These are phyloP conservation scores for Fusarium irregulare DNA, from an alignment of 2,329 filamentous ascomycete species.

Conservation along the genomic window DNA sequence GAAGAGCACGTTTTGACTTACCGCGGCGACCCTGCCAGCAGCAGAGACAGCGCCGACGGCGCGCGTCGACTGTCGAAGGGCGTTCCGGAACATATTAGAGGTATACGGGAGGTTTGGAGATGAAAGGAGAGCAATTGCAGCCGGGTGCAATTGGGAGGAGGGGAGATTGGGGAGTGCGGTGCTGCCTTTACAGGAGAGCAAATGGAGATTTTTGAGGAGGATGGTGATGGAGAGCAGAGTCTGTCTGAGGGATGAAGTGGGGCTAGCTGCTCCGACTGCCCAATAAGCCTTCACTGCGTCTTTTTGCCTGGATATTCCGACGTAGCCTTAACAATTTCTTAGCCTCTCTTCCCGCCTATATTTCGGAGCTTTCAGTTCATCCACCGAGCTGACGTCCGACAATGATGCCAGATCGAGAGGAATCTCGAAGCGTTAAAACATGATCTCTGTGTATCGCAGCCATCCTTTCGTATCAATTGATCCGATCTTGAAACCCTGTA, in stretches of 20 bases:
- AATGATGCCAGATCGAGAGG: neutral
- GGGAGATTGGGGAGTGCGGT: slow-evolving; percentile 66
- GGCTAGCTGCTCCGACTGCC: slow-evolving; percentile 48
- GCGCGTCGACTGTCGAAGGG: slow-evolving; percentile 96
- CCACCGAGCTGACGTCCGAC: slow-evolving; percentile 37
- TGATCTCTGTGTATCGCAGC: neutral
- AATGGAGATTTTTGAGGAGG: slow-evolving; percentile 60
- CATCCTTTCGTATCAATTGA: slow-evolving; percentile 25
- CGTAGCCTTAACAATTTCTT: slow-evolving; percentile 54
- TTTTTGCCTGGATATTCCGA: slow-evolving; percentile 56
- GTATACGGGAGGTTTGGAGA: slow-evolving; percentile 64
- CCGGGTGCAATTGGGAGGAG: slow-evolving; percentile 70
- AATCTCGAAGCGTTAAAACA: neutral
- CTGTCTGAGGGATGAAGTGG: slow-evolving; percentile 57
- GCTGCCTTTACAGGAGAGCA: slow-evolving; percentile 61
- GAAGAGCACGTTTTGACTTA: slow-evolving; percentile 71
- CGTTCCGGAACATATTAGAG: slow-evolving; percentile 93
- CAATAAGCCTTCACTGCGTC: slow-evolving; percentile 52
- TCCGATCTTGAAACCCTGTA: slow-evolving; percentile 13
- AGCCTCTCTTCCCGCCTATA: slow-evolving; percentile 40
- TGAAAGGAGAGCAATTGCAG: slow-evolving; percentile 71
- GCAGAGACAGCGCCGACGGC: slow-evolving; percentile 94
- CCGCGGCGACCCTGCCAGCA: slow-evolving; percentile 89
- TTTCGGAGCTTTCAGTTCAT: slow-evolving; percentile 43
- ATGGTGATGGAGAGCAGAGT: slow-evolving; percentile 56